Percentiles rank a stretch among this genome's conserved stretches.
Evolutionary conservation across 2,329 filamentous ascomycete species (phyloP).

Genomic region (Canariomyces notabilis): DNA sequence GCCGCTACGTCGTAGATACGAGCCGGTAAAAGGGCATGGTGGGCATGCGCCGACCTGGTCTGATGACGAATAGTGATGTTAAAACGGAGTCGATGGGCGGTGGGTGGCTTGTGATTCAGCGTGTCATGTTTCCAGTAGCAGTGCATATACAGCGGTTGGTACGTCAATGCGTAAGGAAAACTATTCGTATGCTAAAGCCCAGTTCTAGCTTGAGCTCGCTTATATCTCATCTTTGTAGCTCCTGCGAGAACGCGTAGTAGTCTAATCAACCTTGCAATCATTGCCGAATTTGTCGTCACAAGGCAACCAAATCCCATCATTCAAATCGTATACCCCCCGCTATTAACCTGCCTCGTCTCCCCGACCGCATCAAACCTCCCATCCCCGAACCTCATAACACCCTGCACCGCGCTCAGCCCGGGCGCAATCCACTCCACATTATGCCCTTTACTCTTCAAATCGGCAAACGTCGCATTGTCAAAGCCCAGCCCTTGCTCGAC

Average conservation of each 20-base stretch:
- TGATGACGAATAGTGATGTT: no score
- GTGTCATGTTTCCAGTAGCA: no score
- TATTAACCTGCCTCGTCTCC: slow-evolving; percentile 74
- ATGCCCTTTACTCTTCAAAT: slow-evolving; percentile 61
- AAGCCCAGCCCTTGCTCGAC: slow-evolving; percentile 72
- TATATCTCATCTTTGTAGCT: no score
- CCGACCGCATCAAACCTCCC: slow-evolving; percentile 71
- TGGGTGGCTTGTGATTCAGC: no score
- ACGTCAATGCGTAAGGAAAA: no score
- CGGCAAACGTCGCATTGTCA: slow-evolving; percentile 65
- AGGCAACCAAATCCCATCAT: neutral
- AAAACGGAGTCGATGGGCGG: no score
- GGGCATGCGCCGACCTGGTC: no score
- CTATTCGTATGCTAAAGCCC: no score
- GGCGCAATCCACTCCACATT: slow-evolving; percentile 68
- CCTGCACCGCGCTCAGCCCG: slow-evolving; percentile 67
- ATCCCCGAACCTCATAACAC: slow-evolving; percentile 58
- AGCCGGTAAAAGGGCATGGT: slow-evolving; percentile 31
- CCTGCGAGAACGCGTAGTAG: no score
- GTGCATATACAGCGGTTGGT: no score
- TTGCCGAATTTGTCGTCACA: neutral
- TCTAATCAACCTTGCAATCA: no score
- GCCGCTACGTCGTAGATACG: slow-evolving; percentile 74
- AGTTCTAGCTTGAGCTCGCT: no score
- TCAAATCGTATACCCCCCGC: slow-evolving; percentile 57